Base-by-base conservation (phyloP, 352 stramenopile species). In the Pythium biforme region DNA sequence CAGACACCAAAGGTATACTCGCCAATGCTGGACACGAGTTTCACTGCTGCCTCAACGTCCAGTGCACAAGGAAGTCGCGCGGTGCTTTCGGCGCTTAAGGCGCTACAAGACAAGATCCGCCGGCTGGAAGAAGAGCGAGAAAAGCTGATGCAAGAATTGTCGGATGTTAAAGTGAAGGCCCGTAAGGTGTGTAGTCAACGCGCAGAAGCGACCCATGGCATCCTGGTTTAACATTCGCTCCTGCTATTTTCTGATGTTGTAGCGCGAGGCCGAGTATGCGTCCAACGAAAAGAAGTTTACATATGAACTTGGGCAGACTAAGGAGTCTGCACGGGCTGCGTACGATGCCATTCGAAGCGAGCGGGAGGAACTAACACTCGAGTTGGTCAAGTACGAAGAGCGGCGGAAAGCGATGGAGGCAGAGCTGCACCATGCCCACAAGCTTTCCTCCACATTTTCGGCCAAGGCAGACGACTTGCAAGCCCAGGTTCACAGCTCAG, bases 71-170 rank as follows among this genome's bases (percentile, higher is more conserved):
- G 80, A 17, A 90, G 81, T 59, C 81, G 83, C n/a, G 79, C 83
- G 4, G 66, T 92, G 4, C 64, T 92, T 7, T 87, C 78, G 0
- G 83, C 83, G 26, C 62, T 93, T 15, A 93, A 93, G 58, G 83
- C 83, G 1, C 75, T 93, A 6, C 83, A 93, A 37, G 79, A 93
- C 66, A 93, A 93, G 51, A 89, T 91, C 39, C 68, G 69, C 14
- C 74, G 81, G 7, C 68, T 93, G 1, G 83, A 93, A 59, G 69
- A 85, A 26, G 81, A 93, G 55, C 74, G 79, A 11, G 81, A 84
- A 40, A 68, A 62, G 40, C 67, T 90, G 33, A 69, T 68, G 37
- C 72, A 87, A 50, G 69, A 93, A 62, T 66, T 88, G n/a, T 88
- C 76, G 3, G 78, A 86, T 59, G 39, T 74, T 31, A 86, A 88